A percentile compares a stretch with the other conserved stretches of the same genome.
These are phyloP conservation scores for Phytopythium helicoides DNA, from an alignment of 352 stramenopile genomes.

Conservation along the genomic window DNA sequence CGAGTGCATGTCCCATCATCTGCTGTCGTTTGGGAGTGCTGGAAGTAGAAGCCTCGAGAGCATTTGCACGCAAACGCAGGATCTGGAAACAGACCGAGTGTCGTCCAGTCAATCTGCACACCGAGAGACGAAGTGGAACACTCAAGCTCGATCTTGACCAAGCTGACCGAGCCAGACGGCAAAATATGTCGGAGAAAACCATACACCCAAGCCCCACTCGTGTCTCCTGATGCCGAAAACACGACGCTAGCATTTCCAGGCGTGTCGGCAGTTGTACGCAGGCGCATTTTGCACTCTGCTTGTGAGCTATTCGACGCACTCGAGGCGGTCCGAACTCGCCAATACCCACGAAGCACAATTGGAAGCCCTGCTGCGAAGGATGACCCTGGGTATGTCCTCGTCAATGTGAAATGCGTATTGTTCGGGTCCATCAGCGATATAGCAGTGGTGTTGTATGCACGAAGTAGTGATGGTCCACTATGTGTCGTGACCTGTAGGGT, in stretches of 20 bases:
- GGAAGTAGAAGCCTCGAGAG: slow-evolving; percentile 53
- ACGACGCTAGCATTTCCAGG: background rate
- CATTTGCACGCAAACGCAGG: slow-evolving; percentile 52
- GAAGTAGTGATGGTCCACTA: slow-evolving; percentile 36
- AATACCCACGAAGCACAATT: slow-evolving; percentile 43
- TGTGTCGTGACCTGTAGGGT: slow-evolving; percentile 14
- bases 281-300: slow-evolving; percentile 20
- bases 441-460: slow-evolving; percentile 28
- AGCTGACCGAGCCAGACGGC: slow-evolving; percentile 31
- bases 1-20: slow-evolving; percentile 30
- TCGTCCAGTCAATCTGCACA: slow-evolving; percentile 42
- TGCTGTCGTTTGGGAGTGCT: slow-evolving; percentile 1
- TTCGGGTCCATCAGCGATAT: slow-evolving; percentile 21
- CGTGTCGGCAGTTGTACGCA: slow-evolving; percentile 22
- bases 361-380: slow-evolving; percentile 40
- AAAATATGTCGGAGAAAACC: slow-evolving; percentile 28
- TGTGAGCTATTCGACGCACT: background rate
- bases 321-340: slow-evolving; percentile 7
- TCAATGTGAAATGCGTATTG: slow-evolving; percentile 16
- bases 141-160: slow-evolving; percentile 24
- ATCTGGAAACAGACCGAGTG: slow-evolving; percentile 51
- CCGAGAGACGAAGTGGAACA: slow-evolving; percentile 40
- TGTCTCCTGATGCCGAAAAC: background rate
- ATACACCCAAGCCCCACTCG: slow-evolving; percentile 32
- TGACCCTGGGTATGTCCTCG: slow-evolving; percentile 25